These are phyloP conservation scores for Alnus glutinosa DNA, from an alignment of 306 rosid genomes.

Conservation along the genomic window DNA sequence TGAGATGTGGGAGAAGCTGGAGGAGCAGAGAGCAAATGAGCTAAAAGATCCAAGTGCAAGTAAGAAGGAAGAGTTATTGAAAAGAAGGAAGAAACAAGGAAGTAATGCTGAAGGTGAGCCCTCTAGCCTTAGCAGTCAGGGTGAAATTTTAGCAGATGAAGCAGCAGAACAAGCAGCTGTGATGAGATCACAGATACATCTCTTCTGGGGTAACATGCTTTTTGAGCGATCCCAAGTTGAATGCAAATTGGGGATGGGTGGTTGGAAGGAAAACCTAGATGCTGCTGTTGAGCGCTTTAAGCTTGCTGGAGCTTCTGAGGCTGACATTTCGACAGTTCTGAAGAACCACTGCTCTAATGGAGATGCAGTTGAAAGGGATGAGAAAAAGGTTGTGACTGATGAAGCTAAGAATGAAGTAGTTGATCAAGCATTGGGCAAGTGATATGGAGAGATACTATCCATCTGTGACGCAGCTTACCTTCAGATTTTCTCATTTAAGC, in stretches of 20 bases:
- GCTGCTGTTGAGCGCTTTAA: conserved; percentile 82
- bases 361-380: conserved; percentile 54
- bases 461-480: background rate
- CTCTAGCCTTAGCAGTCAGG: conserved; percentile 48
- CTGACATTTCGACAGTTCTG: conserved; percentile 75
- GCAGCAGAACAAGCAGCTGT: conserved; percentile 93
- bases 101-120: conserved; percentile 60
- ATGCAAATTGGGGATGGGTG: conserved; percentile 68
- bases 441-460: conserved; percentile 23
- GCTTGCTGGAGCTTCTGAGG: conserved; percentile 94
- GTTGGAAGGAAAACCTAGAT: conserved; percentile 81
- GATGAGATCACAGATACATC: conserved; percentile 96
- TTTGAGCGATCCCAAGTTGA: conserved; percentile 97
- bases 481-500: conserved; percentile 5
- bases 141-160: conserved; percentile 71
- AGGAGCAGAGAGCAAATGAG: conserved; percentile 85
- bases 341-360: conserved; percentile 90
- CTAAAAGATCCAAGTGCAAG: conserved; percentile 76
- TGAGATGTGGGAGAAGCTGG: conserved; percentile 96
- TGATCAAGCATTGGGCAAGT: conserved; percentile 33
- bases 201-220: conserved; percentile 97
- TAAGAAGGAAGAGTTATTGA: conserved; percentile 76
- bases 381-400: conserved; percentile 41
- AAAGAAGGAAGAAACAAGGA: conserved; percentile 76
- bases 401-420: conserved; percentile 38